Evolutionary conservation across 208 protist genomes (phyloP).

Genomic region (Acanthamoeba lenticulata): DNA sequence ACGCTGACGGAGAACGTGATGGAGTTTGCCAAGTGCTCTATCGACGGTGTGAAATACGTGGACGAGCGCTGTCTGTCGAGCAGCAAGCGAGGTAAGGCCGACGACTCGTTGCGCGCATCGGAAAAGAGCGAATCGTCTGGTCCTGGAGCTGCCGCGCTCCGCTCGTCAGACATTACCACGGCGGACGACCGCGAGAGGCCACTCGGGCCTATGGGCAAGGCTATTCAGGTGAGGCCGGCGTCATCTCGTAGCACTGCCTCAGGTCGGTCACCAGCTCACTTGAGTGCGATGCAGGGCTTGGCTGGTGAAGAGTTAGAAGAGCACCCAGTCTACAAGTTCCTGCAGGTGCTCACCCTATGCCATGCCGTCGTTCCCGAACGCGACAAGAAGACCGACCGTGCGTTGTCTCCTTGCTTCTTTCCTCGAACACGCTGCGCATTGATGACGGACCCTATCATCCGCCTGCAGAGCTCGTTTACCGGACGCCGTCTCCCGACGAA

Average conservation of each 20-base stretch:
- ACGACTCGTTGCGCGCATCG: background rate
- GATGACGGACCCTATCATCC: background rate
- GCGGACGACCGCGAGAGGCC: no score
- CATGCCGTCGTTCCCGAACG: conserved; percentile 56
- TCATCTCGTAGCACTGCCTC: background rate
- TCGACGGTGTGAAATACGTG: conserved; percentile 75
- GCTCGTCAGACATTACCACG: no score
- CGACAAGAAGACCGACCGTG: conserved; percentile 11
- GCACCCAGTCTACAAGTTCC: background rate
- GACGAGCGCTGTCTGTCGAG: background rate
- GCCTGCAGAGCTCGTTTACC: conserved; percentile 84
- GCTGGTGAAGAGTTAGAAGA: background rate
- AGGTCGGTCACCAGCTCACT: background rate
- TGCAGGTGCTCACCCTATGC: conserved; percentile 35
- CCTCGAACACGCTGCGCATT: background rate
- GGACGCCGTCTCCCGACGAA: conserved; percentile 93
- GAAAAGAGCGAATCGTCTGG: no score
- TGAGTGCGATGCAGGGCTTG: conserved; percentile 80
- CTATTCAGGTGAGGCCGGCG: background rate
- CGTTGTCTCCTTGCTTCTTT: background rate
- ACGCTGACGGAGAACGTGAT: conserved; percentile 92
- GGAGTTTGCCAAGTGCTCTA: conserved; percentile 85
- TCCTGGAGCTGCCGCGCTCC: no score
- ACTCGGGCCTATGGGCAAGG: background rate
- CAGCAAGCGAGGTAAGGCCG: background rate